phyloP scores from a whole-genome alignment of 2,329 filamentous ascomycete genomes.

The Colletotrichum liriopes region DNA sequence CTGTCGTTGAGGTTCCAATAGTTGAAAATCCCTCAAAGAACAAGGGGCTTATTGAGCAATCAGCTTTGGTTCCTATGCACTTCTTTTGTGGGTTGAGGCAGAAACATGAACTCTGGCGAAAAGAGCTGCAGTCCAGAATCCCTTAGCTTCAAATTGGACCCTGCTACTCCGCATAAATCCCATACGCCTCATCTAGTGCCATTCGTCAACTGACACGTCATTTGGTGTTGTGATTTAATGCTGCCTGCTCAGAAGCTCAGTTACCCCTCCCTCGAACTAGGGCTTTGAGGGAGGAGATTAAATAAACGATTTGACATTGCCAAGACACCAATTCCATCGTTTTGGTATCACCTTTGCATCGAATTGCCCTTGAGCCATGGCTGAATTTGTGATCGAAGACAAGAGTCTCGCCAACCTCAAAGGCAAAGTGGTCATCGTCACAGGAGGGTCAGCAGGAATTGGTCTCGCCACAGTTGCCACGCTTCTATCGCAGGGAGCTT shows the following conservation, averaged over 20 bases:
- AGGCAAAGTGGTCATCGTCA: constrained; percentile 78
- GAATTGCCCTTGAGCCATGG: constrained; percentile 52
- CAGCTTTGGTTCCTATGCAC: background rate
- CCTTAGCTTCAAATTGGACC: constrained; percentile 4
- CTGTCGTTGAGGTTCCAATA: background rate
- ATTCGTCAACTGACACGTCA: constrained; percentile 1
- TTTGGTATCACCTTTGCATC: background rate
- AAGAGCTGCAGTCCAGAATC: background rate
- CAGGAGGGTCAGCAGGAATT: constrained; percentile 80
- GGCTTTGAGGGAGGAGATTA: background rate
- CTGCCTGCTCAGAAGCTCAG: too few relatives aligned
- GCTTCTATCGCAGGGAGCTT: constrained; percentile 67
- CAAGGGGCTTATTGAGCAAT: background rate
- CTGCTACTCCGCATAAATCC: constrained; percentile 1
- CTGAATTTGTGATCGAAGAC: constrained; percentile 62
- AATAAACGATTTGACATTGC: background rate
- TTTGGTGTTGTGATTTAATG: background rate
- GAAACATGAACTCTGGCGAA: background rate
- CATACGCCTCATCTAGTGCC: background rate
- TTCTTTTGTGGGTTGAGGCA: background rate
- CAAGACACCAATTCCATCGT: background rate
- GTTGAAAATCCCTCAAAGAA: background rate
- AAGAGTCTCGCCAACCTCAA: constrained; percentile 62
- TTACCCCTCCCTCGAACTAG: background rate
- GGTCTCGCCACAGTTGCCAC: constrained; percentile 75